A percentile compares a stretch with the other conserved stretches of the same genome.
phyloP scores from a whole-genome alignment of 2,329 filamentous ascomycete species.

The Hypoxylon sp. region DNA sequence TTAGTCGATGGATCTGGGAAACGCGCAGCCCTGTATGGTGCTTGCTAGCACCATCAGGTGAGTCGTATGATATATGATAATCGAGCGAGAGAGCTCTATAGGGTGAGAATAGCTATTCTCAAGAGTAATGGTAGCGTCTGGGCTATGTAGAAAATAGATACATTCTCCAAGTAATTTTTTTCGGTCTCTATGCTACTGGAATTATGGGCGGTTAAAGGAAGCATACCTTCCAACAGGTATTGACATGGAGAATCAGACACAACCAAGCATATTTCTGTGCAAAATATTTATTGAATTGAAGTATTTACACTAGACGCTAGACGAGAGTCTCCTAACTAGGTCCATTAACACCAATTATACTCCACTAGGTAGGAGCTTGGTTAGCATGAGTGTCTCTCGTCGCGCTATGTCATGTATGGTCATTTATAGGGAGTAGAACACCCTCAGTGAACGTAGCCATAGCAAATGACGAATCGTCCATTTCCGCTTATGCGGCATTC shows the following conservation, averaged over 20 bases:
- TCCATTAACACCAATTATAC: constrained; percentile 3
- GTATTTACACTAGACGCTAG: constrained; percentile 4
- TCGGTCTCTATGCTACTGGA: too few species aligned
- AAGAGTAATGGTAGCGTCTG: too few species aligned
- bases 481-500: neutral
- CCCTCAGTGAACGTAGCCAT: neutral
- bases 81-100: neutral
- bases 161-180: too few species aligned
- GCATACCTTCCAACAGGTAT: too few species aligned
- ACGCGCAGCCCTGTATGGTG: neutral
- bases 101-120: too few species aligned
- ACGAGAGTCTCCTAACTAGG: constrained; percentile 2
- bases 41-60: neutral
- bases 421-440: neutral
- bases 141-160: too few species aligned
- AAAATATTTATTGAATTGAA: constrained; percentile 8
- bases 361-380: neutral
- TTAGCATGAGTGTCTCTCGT: neutral
- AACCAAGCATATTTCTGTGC: neutral
- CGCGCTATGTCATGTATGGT: constrained; percentile 7
- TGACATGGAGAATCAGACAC: neutral
- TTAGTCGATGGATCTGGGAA: neutral
- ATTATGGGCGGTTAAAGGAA: too few species aligned
- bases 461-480: neutral
- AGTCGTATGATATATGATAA: neutral